Conservation (phyloP, 2,329 filamentous ascomycete genomes). For the Aspergillus vadensis region DNA sequence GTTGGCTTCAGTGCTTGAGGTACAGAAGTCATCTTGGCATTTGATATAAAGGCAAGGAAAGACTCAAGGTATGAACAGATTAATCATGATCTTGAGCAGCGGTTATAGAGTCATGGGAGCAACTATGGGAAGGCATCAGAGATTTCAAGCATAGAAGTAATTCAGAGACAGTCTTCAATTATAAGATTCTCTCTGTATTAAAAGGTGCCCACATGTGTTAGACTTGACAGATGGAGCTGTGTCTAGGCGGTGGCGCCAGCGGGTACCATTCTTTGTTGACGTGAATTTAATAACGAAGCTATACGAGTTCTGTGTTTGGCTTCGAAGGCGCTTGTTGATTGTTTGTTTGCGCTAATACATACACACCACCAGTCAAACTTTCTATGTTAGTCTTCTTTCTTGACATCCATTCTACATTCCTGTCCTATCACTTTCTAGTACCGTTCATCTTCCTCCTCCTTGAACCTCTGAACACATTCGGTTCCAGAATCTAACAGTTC, state of each 20-base stretch:
- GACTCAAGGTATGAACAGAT: not conserved
- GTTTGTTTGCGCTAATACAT: not conserved
- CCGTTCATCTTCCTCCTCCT: not conserved
- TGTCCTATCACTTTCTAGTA: not conserved
- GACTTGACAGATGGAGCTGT: not conserved
- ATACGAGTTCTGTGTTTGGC: not conserved
- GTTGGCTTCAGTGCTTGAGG: conserved; percentile 17
- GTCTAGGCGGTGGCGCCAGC: not conserved
- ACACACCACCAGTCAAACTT: too few species aligned
- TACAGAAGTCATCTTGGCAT: conserved; percentile 17
- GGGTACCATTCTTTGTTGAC: not conserved
- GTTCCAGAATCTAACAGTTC: not conserved
- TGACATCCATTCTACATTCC: not conserved
- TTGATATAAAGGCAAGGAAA: not conserved
- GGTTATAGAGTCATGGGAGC: not conserved
- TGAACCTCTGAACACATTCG: not conserved
- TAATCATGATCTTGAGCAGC: not conserved
- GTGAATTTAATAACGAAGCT: not conserved
- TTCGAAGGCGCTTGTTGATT: not conserved
- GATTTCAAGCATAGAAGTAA: not conserved
- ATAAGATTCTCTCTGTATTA: not conserved
- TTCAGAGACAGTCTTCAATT: not conserved
- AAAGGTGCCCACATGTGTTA: not conserved
- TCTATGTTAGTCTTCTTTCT: not conserved
- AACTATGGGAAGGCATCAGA: not conserved